A percentile compares a stretch with the other conserved stretches of the same genome.
Evolutionary conservation across 129 eudicot species (phyloP).

Genomic region (Glebionis coronaria): DNA sequence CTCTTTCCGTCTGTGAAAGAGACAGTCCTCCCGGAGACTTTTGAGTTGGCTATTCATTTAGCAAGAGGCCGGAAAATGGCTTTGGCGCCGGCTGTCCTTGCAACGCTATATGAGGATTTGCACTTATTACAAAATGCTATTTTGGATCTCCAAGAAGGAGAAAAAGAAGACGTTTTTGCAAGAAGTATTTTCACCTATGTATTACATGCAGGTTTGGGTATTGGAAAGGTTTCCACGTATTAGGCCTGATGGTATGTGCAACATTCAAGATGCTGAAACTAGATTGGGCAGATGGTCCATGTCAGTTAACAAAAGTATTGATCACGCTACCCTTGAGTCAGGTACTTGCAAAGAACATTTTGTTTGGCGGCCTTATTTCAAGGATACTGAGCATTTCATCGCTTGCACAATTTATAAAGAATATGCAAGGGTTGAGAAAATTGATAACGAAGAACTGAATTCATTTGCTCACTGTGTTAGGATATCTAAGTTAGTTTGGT

Average conservation of each 20-base stretch:
- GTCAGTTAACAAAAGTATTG: too few relatives aligned
- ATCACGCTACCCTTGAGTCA: too few relatives aligned
- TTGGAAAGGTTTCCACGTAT: constrained; percentile 39
- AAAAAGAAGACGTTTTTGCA: not conserved
- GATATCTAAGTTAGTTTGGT: too few relatives aligned
- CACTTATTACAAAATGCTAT: constrained; percentile 24
- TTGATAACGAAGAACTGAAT: too few relatives aligned
- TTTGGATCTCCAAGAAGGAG: constrained; percentile 1
- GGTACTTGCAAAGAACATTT: too few relatives aligned
- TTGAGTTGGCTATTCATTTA: constrained; percentile 37
- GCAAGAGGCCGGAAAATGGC: constrained; percentile 44
- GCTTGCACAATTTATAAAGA: too few relatives aligned
- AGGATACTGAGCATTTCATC: too few relatives aligned
- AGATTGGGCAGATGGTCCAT: too few relatives aligned
- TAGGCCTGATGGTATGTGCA: not conserved
- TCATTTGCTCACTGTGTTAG: too few relatives aligned
- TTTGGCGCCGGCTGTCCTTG: constrained; percentile 54
- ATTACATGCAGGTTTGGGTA: constrained; percentile 41
- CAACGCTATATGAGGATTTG: constrained; percentile 44
- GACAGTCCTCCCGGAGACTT: constrained; percentile 2
- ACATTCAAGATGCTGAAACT: too few relatives aligned
- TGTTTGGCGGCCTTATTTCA: too few relatives aligned
- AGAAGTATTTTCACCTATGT: constrained; percentile 29
- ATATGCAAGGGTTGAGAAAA: too few relatives aligned
- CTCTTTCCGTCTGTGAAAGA: constrained; percentile 21